phyloP scores from a whole-genome alignment of 148 eudicot genomes.

The Fallopia convolvulus region DNA sequence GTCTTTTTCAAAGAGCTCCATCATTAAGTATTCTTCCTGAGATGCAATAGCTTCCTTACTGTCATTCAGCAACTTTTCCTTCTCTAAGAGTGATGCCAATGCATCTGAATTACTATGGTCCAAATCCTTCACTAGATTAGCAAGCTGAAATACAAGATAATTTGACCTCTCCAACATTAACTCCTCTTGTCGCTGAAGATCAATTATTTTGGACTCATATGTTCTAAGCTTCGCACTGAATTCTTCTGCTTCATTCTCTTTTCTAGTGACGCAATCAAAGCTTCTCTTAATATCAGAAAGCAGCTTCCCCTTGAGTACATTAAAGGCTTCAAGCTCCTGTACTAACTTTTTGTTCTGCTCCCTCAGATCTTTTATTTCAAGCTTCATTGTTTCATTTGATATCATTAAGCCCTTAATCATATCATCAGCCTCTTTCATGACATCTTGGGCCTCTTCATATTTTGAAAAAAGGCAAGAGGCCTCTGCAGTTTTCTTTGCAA shows the following conservation, averaged over 20 bases:
- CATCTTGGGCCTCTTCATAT: slow-evolving; percentile 73
- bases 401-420: slow-evolving; percentile 70
- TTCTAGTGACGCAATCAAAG: slow-evolving; percentile 46
- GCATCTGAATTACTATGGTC: slow-evolving; percentile 36
- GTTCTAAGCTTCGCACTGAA: slow-evolving; percentile 39
- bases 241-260: slow-evolving; percentile 49
- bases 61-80: slow-evolving; percentile 40
- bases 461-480: slow-evolving; percentile 57
- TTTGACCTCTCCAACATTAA: slow-evolving; percentile 61
- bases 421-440: slow-evolving; percentile 69
- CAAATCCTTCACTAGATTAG: slow-evolving; percentile 44
- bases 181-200: slow-evolving; percentile 67
- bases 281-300: slow-evolving; percentile 55
- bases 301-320: slow-evolving; percentile 43
- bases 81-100: slow-evolving; percentile 34
- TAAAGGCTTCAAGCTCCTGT: slow-evolving; percentile 57
- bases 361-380: slow-evolving; percentile 47
- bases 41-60: slow-evolving; percentile 30
- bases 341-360: slow-evolving; percentile 49
- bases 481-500: slow-evolving; percentile 62
- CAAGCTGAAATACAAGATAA: slow-evolving; percentile 53
- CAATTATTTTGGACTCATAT: slow-evolving; percentile 48
- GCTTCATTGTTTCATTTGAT: slow-evolving; percentile 62
- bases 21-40: slow-evolving; percentile 40
- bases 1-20: slow-evolving; percentile 57